Conservation (phyloP, 176 grass and related monocot species). For the Juncus inflexus region DNA sequence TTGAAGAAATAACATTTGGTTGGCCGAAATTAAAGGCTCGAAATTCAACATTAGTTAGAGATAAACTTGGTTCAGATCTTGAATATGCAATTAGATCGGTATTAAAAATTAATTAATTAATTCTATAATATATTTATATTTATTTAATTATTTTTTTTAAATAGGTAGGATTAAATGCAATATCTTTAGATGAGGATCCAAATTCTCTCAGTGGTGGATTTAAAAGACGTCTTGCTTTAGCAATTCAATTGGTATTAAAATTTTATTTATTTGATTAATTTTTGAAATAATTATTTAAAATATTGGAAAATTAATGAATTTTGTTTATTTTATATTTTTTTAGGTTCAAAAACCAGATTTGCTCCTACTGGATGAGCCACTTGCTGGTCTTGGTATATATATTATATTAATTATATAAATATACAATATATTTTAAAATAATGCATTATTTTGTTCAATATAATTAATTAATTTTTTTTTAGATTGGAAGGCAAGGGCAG, state of each 20-base stretch:
- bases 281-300: background rate
- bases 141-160: background rate
- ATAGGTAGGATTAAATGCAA: conserved; percentile 70
- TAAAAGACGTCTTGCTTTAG: conserved; percentile 74
- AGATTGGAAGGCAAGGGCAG: conserved; percentile 91
- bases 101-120: conserved; percentile 9
- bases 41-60: conserved; percentile 30
- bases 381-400: conserved; percentile 68
- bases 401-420: conserved; percentile 5
- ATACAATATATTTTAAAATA: background rate
- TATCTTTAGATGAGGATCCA: conserved; percentile 75
- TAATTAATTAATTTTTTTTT: background rate
- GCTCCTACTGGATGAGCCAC: conserved; percentile 81
- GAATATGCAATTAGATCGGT: conserved; percentile 72
- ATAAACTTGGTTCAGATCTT: conserved; percentile 55
- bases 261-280: conserved; percentile 2
- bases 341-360: conserved; percentile 87
- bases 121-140: background rate
- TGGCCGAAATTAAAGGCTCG: conserved; percentile 79
- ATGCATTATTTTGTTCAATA: conserved; percentile 1
- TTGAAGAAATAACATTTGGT: conserved; percentile 91
- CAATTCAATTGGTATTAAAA: conserved; percentile 72
- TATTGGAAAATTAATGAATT: too few relatives aligned
- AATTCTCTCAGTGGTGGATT: conserved; percentile 81
- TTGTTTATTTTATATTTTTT: conserved; percentile 7